A percentile compares a stretch with the other conserved stretches of the same genome.
Conservation (phyloP, 23 red algal genomes). For the Cyanidioschyzon merolae region DNA sequence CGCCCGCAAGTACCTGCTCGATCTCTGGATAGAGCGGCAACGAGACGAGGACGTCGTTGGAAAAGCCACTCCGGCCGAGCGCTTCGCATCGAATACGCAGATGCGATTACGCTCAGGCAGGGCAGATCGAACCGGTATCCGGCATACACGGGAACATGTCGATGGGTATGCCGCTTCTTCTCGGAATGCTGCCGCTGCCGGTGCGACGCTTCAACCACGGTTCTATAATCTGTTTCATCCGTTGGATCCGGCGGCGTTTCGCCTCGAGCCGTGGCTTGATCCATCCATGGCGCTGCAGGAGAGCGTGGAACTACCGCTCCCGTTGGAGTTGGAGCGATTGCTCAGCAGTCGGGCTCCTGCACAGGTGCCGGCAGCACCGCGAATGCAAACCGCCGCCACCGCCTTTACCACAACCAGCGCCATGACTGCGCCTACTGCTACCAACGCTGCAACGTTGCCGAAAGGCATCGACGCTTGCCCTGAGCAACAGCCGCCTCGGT, state of each 20-base stretch:
- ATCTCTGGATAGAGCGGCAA: not conserved
- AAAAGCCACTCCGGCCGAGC: not conserved
- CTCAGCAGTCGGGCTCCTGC: too few species aligned
- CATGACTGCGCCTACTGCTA: too few species aligned
- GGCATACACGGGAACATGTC: not conserved
- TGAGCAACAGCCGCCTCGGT: too few species aligned
- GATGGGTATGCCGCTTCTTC: not conserved
- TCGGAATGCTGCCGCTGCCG: not conserved
- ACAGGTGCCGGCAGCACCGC: too few species aligned
- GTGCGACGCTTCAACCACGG: not conserved
- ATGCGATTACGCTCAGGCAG: not conserved
- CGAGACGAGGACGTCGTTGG: not conserved
- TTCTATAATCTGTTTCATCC: slow-evolving; percentile 18
- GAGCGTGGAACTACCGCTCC: slow-evolving; percentile 9
- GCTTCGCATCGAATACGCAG: not conserved
- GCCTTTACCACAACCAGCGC: too few species aligned
- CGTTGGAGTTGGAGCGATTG: not conserved
- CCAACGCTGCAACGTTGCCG: too few species aligned
- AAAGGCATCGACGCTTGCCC: too few species aligned
- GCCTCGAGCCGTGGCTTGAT: slow-evolving; percentile 17
- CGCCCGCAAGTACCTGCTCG: not conserved
- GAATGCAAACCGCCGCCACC: not conserved
- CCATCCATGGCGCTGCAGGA: not conserved
- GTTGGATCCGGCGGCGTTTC: slow-evolving; percentile 21
- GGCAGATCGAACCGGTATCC: not conserved